phyloP scores from a whole-genome alignment of 192 early-diverging fungal genomes.

The Mortierella claussenii region DNA sequence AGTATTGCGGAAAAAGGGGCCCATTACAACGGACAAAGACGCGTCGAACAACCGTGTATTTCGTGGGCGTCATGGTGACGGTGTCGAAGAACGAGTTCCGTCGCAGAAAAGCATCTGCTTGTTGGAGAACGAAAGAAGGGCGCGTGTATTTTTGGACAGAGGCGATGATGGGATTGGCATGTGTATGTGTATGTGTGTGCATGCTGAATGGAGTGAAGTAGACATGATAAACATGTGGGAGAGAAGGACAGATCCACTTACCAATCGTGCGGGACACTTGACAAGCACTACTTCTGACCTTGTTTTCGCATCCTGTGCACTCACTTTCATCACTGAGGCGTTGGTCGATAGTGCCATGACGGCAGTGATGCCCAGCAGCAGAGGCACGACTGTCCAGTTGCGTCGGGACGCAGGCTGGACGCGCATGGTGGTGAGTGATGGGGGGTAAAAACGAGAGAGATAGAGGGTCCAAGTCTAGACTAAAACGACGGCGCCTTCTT shows the following conservation, averaged over 20 bases:
- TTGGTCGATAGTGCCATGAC: conserved; percentile 28
- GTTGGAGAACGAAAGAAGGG: too few relatives aligned
- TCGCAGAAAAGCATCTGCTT: too few relatives aligned
- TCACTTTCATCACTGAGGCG: not conserved
- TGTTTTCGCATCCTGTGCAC: not conserved
- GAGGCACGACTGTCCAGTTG: conserved; percentile 20
- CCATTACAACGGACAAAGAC: too few relatives aligned
- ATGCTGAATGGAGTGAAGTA: not conserved
- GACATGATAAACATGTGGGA: not conserved
- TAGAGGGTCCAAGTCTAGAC: conserved; percentile 7
- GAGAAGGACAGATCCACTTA: not conserved
- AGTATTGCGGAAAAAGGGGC: not conserved
- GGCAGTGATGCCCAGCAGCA: conserved; percentile 21
- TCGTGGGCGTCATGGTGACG: too few relatives aligned
- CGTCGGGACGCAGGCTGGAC: conserved; percentile 3
- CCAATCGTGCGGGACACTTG: too few relatives aligned
- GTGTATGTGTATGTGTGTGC: not conserved
- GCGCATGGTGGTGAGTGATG: conserved; percentile 11
- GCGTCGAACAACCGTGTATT: too few relatives aligned
- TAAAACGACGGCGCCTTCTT: not conserved
- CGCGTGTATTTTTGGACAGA: not conserved
- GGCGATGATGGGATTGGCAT: not conserved
- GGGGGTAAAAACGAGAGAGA: too few relatives aligned
- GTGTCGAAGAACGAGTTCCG: too few relatives aligned
- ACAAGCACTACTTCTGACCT: too few relatives aligned